Evolutionary conservation across 2,329 filamentous ascomycete genomes (phyloP).

Genomic region (Pochonia chlamydosporia): DNA sequence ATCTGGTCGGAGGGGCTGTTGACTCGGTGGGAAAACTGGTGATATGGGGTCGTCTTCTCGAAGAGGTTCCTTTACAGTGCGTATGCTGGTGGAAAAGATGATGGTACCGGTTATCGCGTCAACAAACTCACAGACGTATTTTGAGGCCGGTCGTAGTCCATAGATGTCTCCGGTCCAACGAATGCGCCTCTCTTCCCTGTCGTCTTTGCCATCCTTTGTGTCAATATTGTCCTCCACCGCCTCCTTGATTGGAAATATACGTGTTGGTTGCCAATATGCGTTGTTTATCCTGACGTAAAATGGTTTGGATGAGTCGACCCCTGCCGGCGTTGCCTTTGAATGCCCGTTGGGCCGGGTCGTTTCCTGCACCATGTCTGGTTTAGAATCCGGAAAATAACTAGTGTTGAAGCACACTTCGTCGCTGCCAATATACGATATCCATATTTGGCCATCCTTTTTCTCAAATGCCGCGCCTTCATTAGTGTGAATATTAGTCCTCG

Average conservation of each 20-base stretch:
- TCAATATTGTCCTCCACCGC: conserved; percentile 16
- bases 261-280: conserved; percentile 71
- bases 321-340: conserved; percentile 29
- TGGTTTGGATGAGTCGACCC: conserved; percentile 64
- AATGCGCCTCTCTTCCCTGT: conserved; percentile 22
- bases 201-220: conserved; percentile 27
- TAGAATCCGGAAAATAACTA: conserved; percentile 51
- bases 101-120: conserved; percentile 59
- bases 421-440: conserved; percentile 74
- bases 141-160: conserved; percentile 63
- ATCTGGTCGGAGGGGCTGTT: conserved; percentile 63
- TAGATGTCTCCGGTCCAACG: conserved; percentile 69
- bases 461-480: conserved; percentile 71
- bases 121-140: conserved; percentile 74
- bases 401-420: conserved; percentile 74
- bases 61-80: conserved; percentile 49
- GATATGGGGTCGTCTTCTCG: conserved; percentile 24
- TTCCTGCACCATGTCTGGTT: conserved; percentile 24
- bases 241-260: conserved; percentile 49
- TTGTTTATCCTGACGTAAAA: conserved; percentile 77
- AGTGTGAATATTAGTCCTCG: conserved; percentile 69
- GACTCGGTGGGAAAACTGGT: conserved; percentile 33
- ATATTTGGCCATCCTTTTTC: conserved; percentile 65
- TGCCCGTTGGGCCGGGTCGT: conserved; percentile 21
- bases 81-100: conserved; percentile 66